Conservation (phyloP, 108 stramenopile genomes). For the Cyclotella choctawhatcheeana region DNA sequence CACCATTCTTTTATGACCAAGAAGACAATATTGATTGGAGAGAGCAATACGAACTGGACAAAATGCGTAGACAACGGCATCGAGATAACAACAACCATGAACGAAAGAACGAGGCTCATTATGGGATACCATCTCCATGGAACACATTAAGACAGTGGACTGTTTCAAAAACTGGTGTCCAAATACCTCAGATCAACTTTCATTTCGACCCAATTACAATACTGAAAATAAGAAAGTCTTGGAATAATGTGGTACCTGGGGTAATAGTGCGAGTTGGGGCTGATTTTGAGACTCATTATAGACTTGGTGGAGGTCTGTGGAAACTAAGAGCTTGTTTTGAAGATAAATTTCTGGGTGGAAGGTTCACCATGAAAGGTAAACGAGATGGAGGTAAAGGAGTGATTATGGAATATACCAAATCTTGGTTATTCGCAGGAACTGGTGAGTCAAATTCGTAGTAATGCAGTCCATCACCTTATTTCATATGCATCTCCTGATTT, state of each 20-base stretch:
- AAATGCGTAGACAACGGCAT: constrained; percentile 8
- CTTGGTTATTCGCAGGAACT: constrained; percentile 41
- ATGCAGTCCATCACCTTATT: too few species aligned
- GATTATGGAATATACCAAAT: constrained; percentile 47
- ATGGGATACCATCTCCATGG: constrained; percentile 20
- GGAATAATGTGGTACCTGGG: constrained; percentile 36
- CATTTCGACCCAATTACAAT: constrained; percentile 45
- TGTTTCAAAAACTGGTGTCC: constrained; percentile 36
- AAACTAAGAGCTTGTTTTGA: constrained; percentile 45
- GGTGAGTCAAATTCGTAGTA: constrained; percentile 9
- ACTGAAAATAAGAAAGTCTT: constrained; percentile 52
- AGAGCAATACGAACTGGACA: constrained; percentile 20
- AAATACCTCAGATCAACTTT: constrained; percentile 39
- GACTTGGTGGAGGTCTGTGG: constrained; percentile 37
- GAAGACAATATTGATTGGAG: constrained; percentile 18
- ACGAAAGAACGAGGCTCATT: neutral
- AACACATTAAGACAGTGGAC: constrained; percentile 43
- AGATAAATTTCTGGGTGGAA: constrained; percentile 39
- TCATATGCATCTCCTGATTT: neutral
- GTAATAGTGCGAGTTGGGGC: constrained; percentile 42
- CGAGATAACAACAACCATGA: constrained; percentile 13
- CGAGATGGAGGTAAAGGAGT: constrained; percentile 18
- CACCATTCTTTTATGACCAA: constrained; percentile 15
- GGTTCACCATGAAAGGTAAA: constrained; percentile 36
- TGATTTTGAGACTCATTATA: constrained; percentile 43